Evolutionary conservation across 257 asterid genomes (phyloP).

Genomic region (Penstemon eatonii): DNA sequence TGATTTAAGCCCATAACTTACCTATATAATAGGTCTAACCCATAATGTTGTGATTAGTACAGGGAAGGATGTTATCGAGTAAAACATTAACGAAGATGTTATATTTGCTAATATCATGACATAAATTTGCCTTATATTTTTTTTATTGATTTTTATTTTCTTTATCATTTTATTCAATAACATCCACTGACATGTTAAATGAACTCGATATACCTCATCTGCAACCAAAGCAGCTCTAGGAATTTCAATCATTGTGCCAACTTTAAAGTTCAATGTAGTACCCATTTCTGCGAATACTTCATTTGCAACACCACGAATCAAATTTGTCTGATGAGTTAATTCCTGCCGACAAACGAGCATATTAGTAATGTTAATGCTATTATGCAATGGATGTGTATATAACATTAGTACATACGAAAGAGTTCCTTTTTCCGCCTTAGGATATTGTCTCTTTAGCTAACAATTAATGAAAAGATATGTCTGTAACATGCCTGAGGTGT

Average conservation of each 20-base stretch:
- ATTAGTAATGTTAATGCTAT: background rate
- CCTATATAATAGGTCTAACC: no score
- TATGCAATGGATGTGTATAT: no score
- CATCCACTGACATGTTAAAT: no score
- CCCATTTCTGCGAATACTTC: slow-evolving; percentile 83
- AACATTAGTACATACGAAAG: no score
- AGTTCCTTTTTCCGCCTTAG: background rate
- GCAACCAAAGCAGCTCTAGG: slow-evolving; percentile 98
- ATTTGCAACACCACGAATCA: slow-evolving; percentile 68
- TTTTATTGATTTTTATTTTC: no score
- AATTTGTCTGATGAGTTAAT: slow-evolving; percentile 69
- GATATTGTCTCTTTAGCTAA: background rate
- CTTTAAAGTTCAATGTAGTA: slow-evolving; percentile 64
- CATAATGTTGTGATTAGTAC: no score
- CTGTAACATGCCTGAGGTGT: slow-evolving; percentile 74
- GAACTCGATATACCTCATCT: slow-evolving; percentile 65
- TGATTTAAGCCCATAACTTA: no score
- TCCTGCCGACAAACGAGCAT: slow-evolving; percentile 50
- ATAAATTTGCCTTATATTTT: no score
- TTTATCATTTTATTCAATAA: no score
- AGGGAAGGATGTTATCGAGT: no score
- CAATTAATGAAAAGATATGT: background rate
- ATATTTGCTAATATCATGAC: no score
- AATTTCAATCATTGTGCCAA: slow-evolving; percentile 95
- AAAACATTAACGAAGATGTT: background rate